Percentiles rank a stretch among this genome's conserved stretches.
Conservation (phyloP, 2,329 filamentous ascomycete species). For the Thermoascus crustaceus region DNA sequence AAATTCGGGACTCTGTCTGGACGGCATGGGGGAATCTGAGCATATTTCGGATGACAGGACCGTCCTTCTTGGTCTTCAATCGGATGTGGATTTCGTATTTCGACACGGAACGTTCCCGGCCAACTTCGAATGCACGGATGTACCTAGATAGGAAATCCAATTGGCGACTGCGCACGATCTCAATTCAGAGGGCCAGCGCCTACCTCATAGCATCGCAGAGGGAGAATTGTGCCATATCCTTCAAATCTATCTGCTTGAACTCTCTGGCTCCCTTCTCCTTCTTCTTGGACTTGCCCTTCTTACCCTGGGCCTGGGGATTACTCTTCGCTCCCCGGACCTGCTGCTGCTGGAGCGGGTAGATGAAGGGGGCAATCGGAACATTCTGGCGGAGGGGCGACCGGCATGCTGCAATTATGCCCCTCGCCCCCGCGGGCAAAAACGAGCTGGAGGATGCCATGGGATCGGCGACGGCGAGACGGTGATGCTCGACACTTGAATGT, state of each 20-base stretch:
- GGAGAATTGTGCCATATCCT: constrained; percentile 63
- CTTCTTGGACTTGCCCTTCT: constrained; percentile 53
- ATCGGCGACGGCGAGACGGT: constrained; percentile 2
- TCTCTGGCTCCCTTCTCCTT: constrained; percentile 58
- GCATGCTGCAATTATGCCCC: constrained; percentile 26
- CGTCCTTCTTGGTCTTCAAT: constrained; percentile 74
- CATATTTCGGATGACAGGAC: constrained; percentile 77
- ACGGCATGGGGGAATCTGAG: constrained; percentile 84
- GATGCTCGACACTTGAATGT: constrained; percentile 8
- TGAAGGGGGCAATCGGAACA: constrained; percentile 22
- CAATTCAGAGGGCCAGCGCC: constrained; percentile 6
- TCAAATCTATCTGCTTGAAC: constrained; percentile 56
- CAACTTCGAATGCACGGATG: constrained; percentile 86
- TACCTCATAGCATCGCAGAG: constrained; percentile 87
- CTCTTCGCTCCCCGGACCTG: constrained; percentile 30
- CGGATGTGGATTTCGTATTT: constrained; percentile 90
- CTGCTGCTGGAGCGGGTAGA: constrained; percentile 21
- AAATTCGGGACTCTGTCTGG: constrained; percentile 79
- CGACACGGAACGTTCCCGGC: constrained; percentile 58
- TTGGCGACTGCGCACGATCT: constrained; percentile 6
- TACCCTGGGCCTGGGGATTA: constrained; percentile 34
- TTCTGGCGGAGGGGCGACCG: constrained; percentile 20
- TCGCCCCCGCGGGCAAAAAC: constrained; percentile 26
- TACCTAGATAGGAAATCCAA: constrained; percentile 51
- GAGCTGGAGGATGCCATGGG: constrained; percentile 29